A percentile compares a stretch with the other conserved stretches of the same genome.
phyloP scores from a whole-genome alignment of 1,284 basidiomycete species.

The Entoloma clypeatum region DNA sequence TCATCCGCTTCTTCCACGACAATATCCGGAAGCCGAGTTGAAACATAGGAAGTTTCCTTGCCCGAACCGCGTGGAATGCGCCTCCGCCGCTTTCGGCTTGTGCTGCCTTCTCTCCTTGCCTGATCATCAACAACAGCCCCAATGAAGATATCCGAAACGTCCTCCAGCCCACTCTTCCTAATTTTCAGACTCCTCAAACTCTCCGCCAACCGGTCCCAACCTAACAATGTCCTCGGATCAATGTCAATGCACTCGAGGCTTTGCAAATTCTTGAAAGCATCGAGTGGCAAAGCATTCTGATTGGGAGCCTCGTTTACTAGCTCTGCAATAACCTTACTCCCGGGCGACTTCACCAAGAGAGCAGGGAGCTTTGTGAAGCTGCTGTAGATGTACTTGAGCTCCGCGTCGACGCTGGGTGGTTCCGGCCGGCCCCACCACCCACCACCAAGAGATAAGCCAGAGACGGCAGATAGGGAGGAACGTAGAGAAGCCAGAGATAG shows the following conservation, averaged over 20 bases:
- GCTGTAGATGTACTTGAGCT: slow-evolving; percentile 84
- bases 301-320: slow-evolving; percentile 70
- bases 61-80: slow-evolving; percentile 40
- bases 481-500: slow-evolving; percentile 77
- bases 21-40: slow-evolving; percentile 51
- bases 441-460: slow-evolving; percentile 65
- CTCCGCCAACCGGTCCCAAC: slow-evolving; percentile 79
- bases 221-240: slow-evolving; percentile 79
- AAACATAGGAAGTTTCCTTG: slow-evolving; percentile 47
- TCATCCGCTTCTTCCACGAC: slow-evolving; percentile 56
- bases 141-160: slow-evolving; percentile 78
- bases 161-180: slow-evolving; percentile 76
- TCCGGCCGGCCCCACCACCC: slow-evolving; percentile 66
- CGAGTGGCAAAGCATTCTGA: slow-evolving; percentile 74
- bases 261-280: slow-evolving; percentile 81
- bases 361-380: slow-evolving; percentile 86
- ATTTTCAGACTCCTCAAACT: slow-evolving; percentile 72
- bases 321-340: slow-evolving; percentile 64
- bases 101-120: slow-evolving; percentile 53
- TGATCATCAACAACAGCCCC: slow-evolving; percentile 74
- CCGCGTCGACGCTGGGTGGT: slow-evolving; percentile 58
- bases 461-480: slow-evolving; percentile 75
- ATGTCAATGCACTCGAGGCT: slow-evolving; percentile 73
- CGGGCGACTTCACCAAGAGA: slow-evolving; percentile 58
- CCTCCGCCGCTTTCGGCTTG: slow-evolving; percentile 43